Evolutionary conservation across 768 basidiomycete species (phyloP), one percentile per base, ranked within the genome.

Genomic region (Grammothele lineata): DNA sequence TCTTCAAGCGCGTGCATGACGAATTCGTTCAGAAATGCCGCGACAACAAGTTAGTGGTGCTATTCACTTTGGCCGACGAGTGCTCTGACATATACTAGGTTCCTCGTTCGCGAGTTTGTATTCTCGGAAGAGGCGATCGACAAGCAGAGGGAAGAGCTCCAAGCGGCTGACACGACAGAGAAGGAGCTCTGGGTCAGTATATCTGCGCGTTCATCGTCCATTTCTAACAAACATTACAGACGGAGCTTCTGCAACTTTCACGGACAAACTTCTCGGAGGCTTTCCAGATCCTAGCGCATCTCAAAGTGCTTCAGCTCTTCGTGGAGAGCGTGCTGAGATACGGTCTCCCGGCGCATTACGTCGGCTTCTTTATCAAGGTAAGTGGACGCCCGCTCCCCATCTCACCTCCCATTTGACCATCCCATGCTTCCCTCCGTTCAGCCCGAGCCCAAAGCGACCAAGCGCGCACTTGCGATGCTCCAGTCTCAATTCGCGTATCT

Each of bases 191-290:
- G 96, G 96, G 94, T 95, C 61, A 55, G 83, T 66, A 2, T n/a
- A 36, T 36, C 12, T 36, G 17, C 35, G 3, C 24, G 26, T n/a
- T 8, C 11, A 6, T 26, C n/a, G 23, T 17, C 37, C 9, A 12
- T 5, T 22, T 30, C 33, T 25, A 30, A 14, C 34, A 14, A 24
- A 19, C 32, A 23, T 14, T 17, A 43, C 57, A 98, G 94, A 89
- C 92, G 22, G 95, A 99, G 56, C 77, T 99, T 0, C 72, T 99
- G 21, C 80, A 89, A 57, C 65, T 98, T 30, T 84, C 94, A 30
- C 77, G 96, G 45, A 96, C 91, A 43, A 97, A 95, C 68, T 99
- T 98, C 65, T 94, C 93, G 0, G 96, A 99, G 70, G 84, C 93
- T 5, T 92, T 93, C 70, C 91, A 98, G 64, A 74, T 95, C 43